These are phyloP conservation scores for Malassezia obtusa DNA, from an alignment of 1,284 basidiomycete species.

Conservation along the genomic window DNA sequence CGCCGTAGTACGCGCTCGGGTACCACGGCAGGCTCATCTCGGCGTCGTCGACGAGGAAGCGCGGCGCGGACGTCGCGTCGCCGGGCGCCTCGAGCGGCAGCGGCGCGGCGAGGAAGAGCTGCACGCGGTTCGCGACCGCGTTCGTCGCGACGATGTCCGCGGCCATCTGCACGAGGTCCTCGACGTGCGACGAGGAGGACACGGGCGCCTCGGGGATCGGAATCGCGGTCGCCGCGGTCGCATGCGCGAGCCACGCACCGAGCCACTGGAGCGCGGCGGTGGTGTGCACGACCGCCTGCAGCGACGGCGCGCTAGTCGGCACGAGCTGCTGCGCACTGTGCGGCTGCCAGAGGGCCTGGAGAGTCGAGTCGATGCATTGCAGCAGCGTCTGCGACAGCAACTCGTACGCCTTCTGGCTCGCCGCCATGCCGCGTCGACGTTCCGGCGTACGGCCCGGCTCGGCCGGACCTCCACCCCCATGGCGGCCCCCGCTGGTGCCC, in stretches of 20 bases:
- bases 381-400: slow-evolving; percentile 14
- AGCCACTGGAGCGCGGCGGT: slow-evolving; percentile 13
- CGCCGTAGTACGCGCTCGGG: slow-evolving; percentile 5
- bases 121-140: slow-evolving; percentile 10
- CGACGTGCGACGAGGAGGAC: background rate
- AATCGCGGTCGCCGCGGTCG: background rate
- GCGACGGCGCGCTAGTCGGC: slow-evolving; percentile 2
- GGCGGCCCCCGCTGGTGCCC: background rate
- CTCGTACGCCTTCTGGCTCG: slow-evolving; percentile 11
- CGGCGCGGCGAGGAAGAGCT: slow-evolving; percentile 9
- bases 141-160: slow-evolving; percentile 4
- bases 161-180: slow-evolving; percentile 9
- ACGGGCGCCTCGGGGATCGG: background rate
- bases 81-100: background rate
- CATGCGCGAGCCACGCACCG: background rate
- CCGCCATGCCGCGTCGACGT: background rate
- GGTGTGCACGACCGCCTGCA: slow-evolving; percentile 10
- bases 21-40: slow-evolving; percentile 6
- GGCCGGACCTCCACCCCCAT: background rate
- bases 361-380: slow-evolving; percentile 13
- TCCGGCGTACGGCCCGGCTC: background rate
- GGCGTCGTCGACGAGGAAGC: background rate
- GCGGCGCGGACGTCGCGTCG: background rate
- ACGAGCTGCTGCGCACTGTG: slow-evolving; percentile 1
- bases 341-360: slow-evolving; percentile 4